Conservation (phyloP, 202 grass and related monocot species). For the Setaria italica region DNA sequence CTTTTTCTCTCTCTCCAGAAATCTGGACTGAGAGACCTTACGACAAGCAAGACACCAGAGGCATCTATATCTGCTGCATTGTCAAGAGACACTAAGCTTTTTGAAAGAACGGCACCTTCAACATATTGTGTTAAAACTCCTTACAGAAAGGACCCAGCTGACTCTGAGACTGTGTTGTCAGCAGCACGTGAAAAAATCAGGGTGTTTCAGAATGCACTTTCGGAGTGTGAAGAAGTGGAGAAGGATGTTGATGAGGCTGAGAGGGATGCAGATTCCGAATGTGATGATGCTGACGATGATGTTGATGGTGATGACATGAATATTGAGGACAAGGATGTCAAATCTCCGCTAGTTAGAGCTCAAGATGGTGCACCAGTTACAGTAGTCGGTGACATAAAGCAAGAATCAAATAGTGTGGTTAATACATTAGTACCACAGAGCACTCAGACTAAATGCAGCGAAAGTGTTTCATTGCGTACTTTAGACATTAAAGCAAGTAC, state of each 20-base stretch:
- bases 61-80: slow-evolving; percentile 96
- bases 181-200: slow-evolving; percentile 87
- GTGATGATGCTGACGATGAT: slow-evolving; percentile 85
- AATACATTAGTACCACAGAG: slow-evolving; percentile 27
- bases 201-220: slow-evolving; percentile 80
- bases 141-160: slow-evolving; percentile 87
- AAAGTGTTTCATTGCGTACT: slow-evolving; percentile 39
- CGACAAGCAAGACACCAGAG: slow-evolving; percentile 98
- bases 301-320: slow-evolving; percentile 77
- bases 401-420: slow-evolving; percentile 31
- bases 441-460: slow-evolving; percentile 40
- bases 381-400: slow-evolving; percentile 33
- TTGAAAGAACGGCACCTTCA: slow-evolving; percentile 92
- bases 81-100: slow-evolving; percentile 91
- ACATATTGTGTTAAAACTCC: slow-evolving; percentile 91
- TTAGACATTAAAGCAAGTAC: slow-evolving; percentile 42
- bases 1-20: slow-evolving; percentile 57
- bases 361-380: slow-evolving; percentile 42
- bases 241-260: slow-evolving; percentile 77
- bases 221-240: slow-evolving; percentile 74
- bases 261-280: slow-evolving; percentile 92
- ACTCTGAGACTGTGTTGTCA: slow-evolving; percentile 74
- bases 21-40: slow-evolving; percentile 96
- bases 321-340: slow-evolving; percentile 57
- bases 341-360: slow-evolving; percentile 44